A percentile compares a stretch with the other conserved stretches of the same genome.
These are phyloP conservation scores for Aspergillus incahuasiensis DNA, from an alignment of 495 filamentous ascomycete genomes.

Conservation along the genomic window DNA sequence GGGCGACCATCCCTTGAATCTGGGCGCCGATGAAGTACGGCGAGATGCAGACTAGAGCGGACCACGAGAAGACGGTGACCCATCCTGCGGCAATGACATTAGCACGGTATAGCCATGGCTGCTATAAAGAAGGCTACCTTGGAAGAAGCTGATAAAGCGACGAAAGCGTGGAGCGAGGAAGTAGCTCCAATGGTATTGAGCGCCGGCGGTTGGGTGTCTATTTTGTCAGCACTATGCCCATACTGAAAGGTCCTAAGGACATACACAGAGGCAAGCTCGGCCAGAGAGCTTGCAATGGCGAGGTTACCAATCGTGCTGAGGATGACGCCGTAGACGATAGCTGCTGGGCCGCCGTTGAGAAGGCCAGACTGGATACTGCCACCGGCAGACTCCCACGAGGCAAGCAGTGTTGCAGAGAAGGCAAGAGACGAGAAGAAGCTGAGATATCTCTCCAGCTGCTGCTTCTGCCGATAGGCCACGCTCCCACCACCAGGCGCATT, in stretches of 20 bases:
- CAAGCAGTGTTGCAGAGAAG: slow-evolving; percentile 30
- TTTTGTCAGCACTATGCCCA: background rate
- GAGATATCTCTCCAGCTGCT: slow-evolving; percentile 32
- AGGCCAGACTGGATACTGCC: slow-evolving; percentile 24
- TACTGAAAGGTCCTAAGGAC: background rate
- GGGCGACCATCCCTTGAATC: slow-evolving; percentile 43
- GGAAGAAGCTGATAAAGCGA: slow-evolving; percentile 41
- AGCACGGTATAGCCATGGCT: background rate
- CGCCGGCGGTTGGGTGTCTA: slow-evolving; percentile 28
- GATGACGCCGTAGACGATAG: slow-evolving; percentile 29
- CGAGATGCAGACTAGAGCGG: slow-evolving; percentile 38
- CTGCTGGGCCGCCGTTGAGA: slow-evolving; percentile 29
- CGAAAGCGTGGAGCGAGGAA: slow-evolving; percentile 36
- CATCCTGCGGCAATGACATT: slow-evolving; percentile 17
- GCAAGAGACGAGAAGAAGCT: slow-evolving; percentile 34
- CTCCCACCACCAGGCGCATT: background rate
- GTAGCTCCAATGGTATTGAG: slow-evolving; percentile 47
- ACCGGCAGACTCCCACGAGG: slow-evolving; percentile 32
- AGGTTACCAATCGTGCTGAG: slow-evolving; percentile 24
- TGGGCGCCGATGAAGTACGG: slow-evolving; percentile 47
- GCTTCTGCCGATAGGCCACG: slow-evolving; percentile 20
- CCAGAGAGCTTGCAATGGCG: slow-evolving; percentile 28
- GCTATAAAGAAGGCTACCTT: slow-evolving; percentile 25
- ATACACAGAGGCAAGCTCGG: slow-evolving; percentile 37
- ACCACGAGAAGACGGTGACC: slow-evolving; percentile 39